Base-by-base conservation (phyloP, 202 grass and related monocot species). In the Carex arenaria region DNA sequence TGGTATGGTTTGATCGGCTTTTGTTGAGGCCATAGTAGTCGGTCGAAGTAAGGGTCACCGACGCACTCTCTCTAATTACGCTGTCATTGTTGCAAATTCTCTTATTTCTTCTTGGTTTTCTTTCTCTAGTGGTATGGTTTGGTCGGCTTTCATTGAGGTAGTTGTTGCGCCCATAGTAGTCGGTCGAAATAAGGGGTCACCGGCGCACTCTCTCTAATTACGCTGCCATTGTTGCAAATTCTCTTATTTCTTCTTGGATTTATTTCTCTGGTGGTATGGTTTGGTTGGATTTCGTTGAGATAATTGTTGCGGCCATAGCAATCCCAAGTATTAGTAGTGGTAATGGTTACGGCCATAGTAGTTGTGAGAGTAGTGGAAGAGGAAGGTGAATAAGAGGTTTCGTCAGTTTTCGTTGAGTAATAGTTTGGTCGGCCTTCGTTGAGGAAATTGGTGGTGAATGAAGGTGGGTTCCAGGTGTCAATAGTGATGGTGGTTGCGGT, bases 111-210 rank as follows among this genome's bases (percentile, higher is more conserved):
- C 86, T 51, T n/a, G 17, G 87, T 11, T 45, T 76, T 4, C 32
- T 77, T 11, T 84, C 70, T 1, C 82, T 71, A 26, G 2, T 34
- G 32, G 42, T 67, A 54, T 67, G 32, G 3, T 34, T 34, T 34
- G 32, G 32, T 34, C 32, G 2, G 32, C 32, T 34, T 34, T 34
- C 32, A 3, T 34, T 34, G 32, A 34, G 32, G 2, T 34, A 34
- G 32, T 34, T 34, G 32, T 34, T 34, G 2, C 32, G 32, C 0
- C 32, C 32, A 34, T 34, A 34, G 3, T 34, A 34, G 32, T 94
- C 86, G 38, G 86, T 51, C 10, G 92, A 92, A 19, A 93, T n/a
- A 90, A 85, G 88, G 89, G 13, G 90, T 91, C 51, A 97, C 90
- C 1, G 92, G 87, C 19, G 91, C 87, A 74, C 92, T 94, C 88